Evolutionary conservation across 148 eudicot species (phyloP), one percentile per base, ranked within the genome.

Genomic region (Hydrangea macrophylla): DNA sequence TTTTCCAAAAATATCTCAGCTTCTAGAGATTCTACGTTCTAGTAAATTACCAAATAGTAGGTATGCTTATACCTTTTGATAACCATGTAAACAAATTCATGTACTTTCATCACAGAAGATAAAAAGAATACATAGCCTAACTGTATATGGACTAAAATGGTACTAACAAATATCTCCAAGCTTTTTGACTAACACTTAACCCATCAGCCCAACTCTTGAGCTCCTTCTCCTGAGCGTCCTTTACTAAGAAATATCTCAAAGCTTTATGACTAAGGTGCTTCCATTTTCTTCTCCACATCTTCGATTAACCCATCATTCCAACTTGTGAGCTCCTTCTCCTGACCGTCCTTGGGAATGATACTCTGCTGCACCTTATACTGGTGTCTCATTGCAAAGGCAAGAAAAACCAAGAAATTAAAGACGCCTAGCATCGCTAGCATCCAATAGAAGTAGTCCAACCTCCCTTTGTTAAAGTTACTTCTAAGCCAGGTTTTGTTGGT

Each of bases 371-470:
- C 80, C 75, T 84, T 87, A 55, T 87, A 87, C 63, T 80, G 77
- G 61, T 87, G 92, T 62, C 75, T 84, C 72, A 20, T 75, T 27
- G 92, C 80, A 20, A 82, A 79, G 18, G 28, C 70, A 15, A 84
- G 65, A 42, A 87, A 87, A 18, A 58, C 76, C 36, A 71, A 15
- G 70, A 78, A 82, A 62, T 87, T 87, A 50, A 87, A 33, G 22
- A 74, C 77, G 18, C 78, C 81, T 22, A 87, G 62, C 37, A 82
- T 70, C 1, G 83, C 89, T 42, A 87, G 83, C 82, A 82, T 31
- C 89, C 86, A 82, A 62, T 87, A 87, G 45, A 87, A 87, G 68
- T 82, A 13, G 15, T 86, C 86, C 70, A 86, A 40, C 57, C 56
- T 79, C 2, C 82, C 92, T 31, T 50, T 58, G 48, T 87, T 79